Percentiles rank a stretch among this genome's conserved stretches.
Conservation (phyloP, 2,329 filamentous ascomycete species). For the Pseudogymnoascus sp. region DNA sequence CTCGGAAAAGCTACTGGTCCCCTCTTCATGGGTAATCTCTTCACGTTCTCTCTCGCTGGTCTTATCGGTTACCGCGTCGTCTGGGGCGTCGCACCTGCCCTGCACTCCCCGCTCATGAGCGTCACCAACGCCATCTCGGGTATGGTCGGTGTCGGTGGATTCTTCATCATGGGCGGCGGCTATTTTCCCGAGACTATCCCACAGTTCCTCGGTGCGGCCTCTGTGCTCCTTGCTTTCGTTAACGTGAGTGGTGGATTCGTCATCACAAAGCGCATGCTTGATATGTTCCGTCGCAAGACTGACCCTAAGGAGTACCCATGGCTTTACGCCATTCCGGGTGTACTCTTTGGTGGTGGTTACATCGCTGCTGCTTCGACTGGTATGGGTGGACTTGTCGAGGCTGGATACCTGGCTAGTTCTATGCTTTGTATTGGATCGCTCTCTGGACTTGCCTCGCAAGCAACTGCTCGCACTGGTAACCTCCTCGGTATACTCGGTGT, state of each 20-base stretch:
- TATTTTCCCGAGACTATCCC: conserved; percentile 70
- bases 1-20: conserved; percentile 76
- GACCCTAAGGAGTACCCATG: conserved; percentile 84
- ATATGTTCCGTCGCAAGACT: conserved; percentile 77
- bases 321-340: conserved; percentile 71
- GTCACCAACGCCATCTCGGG: conserved; percentile 86
- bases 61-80: conserved; percentile 83
- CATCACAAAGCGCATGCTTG: conserved; percentile 87
- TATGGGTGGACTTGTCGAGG: conserved; percentile 75
- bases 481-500: conserved; percentile 82
- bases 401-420: conserved; percentile 78
- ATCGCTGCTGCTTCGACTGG: conserved; percentile 72
- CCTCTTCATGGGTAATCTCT: conserved; percentile 79
- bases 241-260: conserved; percentile 86
- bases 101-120: conserved; percentile 86
- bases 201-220: conserved; percentile 67
- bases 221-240: conserved; percentile 77
- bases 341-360: conserved; percentile 73
- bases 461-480: conserved; percentile 77
- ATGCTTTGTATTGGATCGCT: conserved; percentile 76
- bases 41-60: conserved; percentile 76
- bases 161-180: conserved; percentile 83
- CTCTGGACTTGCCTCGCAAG: conserved; percentile 71
- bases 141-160: conserved; percentile 80
- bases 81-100: conserved; percentile 74